These are phyloP conservation scores for Hemisphaericaspora xylanilytica DNA, from an alignment of 1,139 yeast genomes.

Conservation along the genomic window DNA sequence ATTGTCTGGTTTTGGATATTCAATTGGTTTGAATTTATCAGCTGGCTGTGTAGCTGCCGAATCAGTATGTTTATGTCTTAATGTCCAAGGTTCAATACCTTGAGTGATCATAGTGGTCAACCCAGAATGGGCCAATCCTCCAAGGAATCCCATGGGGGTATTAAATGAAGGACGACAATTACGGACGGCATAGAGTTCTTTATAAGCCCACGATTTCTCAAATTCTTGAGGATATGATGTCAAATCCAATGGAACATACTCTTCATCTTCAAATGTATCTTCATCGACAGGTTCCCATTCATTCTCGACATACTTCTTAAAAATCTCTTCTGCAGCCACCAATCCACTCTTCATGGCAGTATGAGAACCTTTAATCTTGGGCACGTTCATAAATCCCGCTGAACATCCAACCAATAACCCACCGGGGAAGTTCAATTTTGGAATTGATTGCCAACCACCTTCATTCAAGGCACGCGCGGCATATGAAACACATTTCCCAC, in stretches of 20 bases:
- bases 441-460: slow-evolving; percentile 93
- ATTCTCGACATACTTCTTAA: slow-evolving; percentile 48
- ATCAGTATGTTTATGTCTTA: slow-evolving; percentile 69
- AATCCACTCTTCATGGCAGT: slow-evolving; percentile 96
- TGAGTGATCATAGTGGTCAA: slow-evolving; percentile 72
- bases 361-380: slow-evolving; percentile 97
- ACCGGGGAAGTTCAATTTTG: slow-evolving; percentile 88
- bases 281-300: slow-evolving; percentile 50
- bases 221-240: slow-evolving; percentile 60
- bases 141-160: slow-evolving; percentile 64
- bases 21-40: slow-evolving; percentile 60
- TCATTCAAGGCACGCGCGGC: slow-evolving; percentile 96
- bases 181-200: slow-evolving; percentile 79
- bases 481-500: slow-evolving; percentile 89
- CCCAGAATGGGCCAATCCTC: slow-evolving; percentile 85
- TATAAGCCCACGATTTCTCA: slow-evolving; percentile 77
- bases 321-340: slow-evolving; percentile 87
- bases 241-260: slow-evolving; percentile 47
- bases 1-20: slow-evolving; percentile 94
- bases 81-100: slow-evolving; percentile 88
- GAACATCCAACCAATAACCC: slow-evolving; percentile 92
- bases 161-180: slow-evolving; percentile 91
- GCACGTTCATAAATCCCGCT: slow-evolving; percentile 96
- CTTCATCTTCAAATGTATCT: slow-evolving; percentile 39
- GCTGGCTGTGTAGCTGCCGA: slow-evolving; percentile 72